Percentiles rank a stretch among this genome's conserved stretches.
These are phyloP conservation scores for Acmispon strigosus DNA, from an alignment of 306 rosid genomes.

Conservation along the genomic window DNA sequence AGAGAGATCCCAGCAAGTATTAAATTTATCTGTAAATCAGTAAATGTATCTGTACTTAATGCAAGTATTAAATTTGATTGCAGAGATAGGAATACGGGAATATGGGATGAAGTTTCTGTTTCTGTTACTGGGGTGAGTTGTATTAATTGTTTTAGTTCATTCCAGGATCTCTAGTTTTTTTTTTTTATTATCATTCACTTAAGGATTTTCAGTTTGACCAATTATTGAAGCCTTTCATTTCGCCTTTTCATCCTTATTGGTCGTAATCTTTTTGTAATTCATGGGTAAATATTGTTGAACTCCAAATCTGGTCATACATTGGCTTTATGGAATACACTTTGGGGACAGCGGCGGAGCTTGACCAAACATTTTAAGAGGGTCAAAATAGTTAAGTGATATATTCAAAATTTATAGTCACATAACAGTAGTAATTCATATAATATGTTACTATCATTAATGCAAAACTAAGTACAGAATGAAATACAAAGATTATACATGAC, in stretches of 20 bases:
- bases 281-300: slow-evolving; percentile 13
- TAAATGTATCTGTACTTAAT: slow-evolving; percentile 8
- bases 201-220: neutral
- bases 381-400: too few species aligned
- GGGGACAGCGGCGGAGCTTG: neutral
- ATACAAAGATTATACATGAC: too few species aligned
- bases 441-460: too few species aligned
- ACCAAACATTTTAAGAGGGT: too few species aligned
- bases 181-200: neutral
- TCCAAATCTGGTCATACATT: neutral
- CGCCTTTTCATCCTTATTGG: neutral
- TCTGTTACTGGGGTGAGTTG: slow-evolving; percentile 81
- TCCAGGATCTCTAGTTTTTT: neutral
- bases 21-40: too few species aligned
- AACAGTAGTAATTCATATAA: too few species aligned
- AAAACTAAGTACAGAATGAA: too few species aligned
- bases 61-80: slow-evolving; percentile 21
- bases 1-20: too few species aligned
- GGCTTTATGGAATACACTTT: neutral
- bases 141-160: slow-evolving; percentile 11
- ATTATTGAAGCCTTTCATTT: neutral
- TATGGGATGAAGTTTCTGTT: slow-evolving; percentile 94
- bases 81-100: slow-evolving; percentile 98
- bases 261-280: neutral
- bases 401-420: too few species aligned